A percentile compares a stretch with the other conserved stretches of the same genome.
Conservation (phyloP, 371 early-diverging fungal species). For the Syncephalis fuscata region DNA sequence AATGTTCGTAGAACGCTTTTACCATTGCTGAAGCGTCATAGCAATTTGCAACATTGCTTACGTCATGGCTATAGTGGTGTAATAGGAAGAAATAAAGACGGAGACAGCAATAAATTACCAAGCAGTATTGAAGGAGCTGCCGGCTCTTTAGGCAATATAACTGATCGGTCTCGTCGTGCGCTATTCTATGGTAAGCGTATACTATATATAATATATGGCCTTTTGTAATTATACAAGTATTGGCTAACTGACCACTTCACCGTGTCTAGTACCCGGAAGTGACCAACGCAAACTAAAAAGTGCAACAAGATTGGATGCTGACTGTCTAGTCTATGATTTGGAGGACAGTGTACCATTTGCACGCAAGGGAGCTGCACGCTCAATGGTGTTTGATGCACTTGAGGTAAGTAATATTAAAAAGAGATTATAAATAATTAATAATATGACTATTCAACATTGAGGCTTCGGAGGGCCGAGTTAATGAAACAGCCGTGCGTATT, state of each 20-base stretch:
- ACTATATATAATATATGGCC: background rate
- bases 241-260: too few species aligned
- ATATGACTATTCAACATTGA: slow-evolving; percentile 6
- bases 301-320: slow-evolving; percentile 44
- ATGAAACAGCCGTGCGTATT: slow-evolving; percentile 75
- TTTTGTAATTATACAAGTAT: background rate
- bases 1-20: too few species aligned
- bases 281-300: slow-evolving; percentile 78
- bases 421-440: too few species aligned
- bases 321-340: slow-evolving; percentile 77
- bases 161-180: slow-evolving; percentile 1
- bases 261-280: slow-evolving; percentile 65
- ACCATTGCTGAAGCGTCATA: too few species aligned
- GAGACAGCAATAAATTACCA: too few species aligned
- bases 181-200: slow-evolving; percentile 5
- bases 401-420: slow-evolving; percentile 28
- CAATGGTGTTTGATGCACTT: slow-evolving; percentile 56
- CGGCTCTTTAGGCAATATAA: too few species aligned
- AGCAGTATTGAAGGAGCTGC: too few species aligned
- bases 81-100: too few species aligned
- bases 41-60: too few species aligned
- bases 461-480: slow-evolving; percentile 42
- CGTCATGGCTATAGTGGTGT: too few species aligned
- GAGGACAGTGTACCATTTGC: slow-evolving; percentile 79
- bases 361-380: slow-evolving; percentile 62